Base-by-base conservation (phyloP, 768 basidiomycete genomes). In the Boletellus emodensis region DNA sequence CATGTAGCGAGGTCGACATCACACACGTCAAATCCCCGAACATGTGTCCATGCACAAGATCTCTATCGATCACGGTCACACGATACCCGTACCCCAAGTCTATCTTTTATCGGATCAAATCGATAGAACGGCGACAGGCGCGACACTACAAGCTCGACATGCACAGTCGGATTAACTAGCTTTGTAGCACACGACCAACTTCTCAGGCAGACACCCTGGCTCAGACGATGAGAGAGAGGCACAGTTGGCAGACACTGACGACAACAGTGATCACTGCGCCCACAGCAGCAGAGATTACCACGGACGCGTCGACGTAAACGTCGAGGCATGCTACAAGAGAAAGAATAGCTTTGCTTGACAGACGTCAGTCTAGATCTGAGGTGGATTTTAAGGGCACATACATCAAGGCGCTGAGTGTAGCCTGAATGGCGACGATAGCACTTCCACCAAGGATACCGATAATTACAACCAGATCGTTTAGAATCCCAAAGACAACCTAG, bases 301-400 rank as follows among this genome's bases (percentile, higher is more conserved):
- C 30, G 4, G 49, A 34, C 14, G 24, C 44, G 6, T 35, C 34
- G 3, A 51, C 36, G 14, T 46, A 62, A n/a, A 48, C 7, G 0
- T 59, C 8, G 10, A 62, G 46, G 52, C 48, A 51, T 1, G n/a
- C 57, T 3, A 62, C 43, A 5, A 61, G 60, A 2, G 9, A 7
- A 6, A 13, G n/a, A 20, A 56, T 7, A 0, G 40, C 48, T 14
- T 48, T 8, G 13, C 60, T 61, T 13, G 3, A 18, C 0, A 1
- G 22, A 33, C 12, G 13, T 50, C n/a, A 51, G 49, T 12, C 4
- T 3, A 17, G 17, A 38, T 18, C 3, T n/a, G 4, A 6, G n/a
- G 3, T 2, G 17, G 9, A 28, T 14, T 15, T 14, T 15, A 6
- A 5, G 26, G 33, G 40, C 1, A 55, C 60, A 17, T 46, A 62